Evolutionary conservation across 225 moss, liverwort and hornwort species (phyloP), one percentile per base, ranked within the genome.

Genomic region (Physcomitrellopsis africana): DNA sequence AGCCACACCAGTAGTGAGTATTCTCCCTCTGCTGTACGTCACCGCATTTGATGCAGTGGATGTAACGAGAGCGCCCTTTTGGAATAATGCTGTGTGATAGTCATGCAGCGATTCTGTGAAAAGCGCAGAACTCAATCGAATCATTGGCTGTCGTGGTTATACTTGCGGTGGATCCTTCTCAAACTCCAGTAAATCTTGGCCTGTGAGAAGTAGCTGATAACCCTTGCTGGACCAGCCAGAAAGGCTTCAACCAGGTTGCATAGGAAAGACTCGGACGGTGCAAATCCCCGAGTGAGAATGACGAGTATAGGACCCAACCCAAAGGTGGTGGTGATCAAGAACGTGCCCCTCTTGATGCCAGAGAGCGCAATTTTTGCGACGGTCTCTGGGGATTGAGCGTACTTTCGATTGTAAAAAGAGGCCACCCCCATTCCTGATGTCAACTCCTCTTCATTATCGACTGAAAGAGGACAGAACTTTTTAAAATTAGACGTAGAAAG

Each of bases 291-390:
- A 47, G 88, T 83, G 41, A 97, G 82, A 69, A 88, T 37, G 45
- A 91, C 79, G 22, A 93, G 75, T 16, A 90, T 58, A 6, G 87
- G 79, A 61, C 97, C 97, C 32, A 97, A 69, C 59, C 83, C 82
- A 13, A 92, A 80, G 24, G 92, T 93, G 43, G 91, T 92, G 18
- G 94, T 93, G 13, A 89, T 82, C 64, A 93, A 76, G 65, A 92
- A 81, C 10, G 85, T 81, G 24, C 97, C 97, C 52, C 77, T 81
- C 76, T 92, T 90, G 6, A 92, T 78, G 13, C 90, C 92, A 44
- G 77, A 67, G 13, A 91, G 15, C 46, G 80, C 78, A 20, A 77
- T 72, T 24, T 65, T 63, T 42, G 97, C 94, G 19, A 93, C 97
- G 73, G 80, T 61, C 42, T 93, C 90, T 7, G 97, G 72, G 22